phyloP scores from a whole-genome alignment of 345 rosid genomes.

The Linum trigynum region DNA sequence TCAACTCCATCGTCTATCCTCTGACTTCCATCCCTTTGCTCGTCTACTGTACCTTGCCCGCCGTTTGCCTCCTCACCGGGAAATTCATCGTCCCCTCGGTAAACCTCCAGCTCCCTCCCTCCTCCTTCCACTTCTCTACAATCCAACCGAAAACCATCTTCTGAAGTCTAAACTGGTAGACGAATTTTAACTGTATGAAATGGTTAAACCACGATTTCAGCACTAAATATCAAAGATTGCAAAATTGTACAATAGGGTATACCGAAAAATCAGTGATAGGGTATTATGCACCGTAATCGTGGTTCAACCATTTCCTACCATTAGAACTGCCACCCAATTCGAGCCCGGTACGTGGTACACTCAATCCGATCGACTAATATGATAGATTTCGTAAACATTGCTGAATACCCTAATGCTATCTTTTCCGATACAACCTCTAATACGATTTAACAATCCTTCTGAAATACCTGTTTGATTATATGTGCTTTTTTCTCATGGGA shows the following conservation, averaged over 20 bases:
- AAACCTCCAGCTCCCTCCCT: slow-evolving; percentile 5
- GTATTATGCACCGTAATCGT: not conserved
- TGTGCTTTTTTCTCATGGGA: not conserved
- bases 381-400: too few relatives aligned
- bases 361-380: too few relatives aligned
- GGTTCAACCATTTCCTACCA: too few relatives aligned
- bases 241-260: not conserved
- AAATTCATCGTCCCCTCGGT: slow-evolving; percentile 65
- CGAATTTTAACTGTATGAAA: not conserved
- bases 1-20: slow-evolving; percentile 55
- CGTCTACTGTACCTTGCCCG: slow-evolving; percentile 42
- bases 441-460: too few relatives aligned
- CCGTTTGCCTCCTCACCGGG: slow-evolving; percentile 58
- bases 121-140: too few relatives aligned
- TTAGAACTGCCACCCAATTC: not conserved
- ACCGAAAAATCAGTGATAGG: not conserved
- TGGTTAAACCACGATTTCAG: not conserved
- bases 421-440: not conserved
- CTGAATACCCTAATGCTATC: not conserved
- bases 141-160: too few relatives aligned
- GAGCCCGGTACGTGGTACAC: too few relatives aligned
- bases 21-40: slow-evolving; percentile 57
- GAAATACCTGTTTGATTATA: too few relatives aligned
- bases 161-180: not conserved
- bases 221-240: not conserved